Evolutionary conservation across 371 early-diverging fungal genomes (phyloP).

Genomic region (Mucor plumbeus): DNA sequence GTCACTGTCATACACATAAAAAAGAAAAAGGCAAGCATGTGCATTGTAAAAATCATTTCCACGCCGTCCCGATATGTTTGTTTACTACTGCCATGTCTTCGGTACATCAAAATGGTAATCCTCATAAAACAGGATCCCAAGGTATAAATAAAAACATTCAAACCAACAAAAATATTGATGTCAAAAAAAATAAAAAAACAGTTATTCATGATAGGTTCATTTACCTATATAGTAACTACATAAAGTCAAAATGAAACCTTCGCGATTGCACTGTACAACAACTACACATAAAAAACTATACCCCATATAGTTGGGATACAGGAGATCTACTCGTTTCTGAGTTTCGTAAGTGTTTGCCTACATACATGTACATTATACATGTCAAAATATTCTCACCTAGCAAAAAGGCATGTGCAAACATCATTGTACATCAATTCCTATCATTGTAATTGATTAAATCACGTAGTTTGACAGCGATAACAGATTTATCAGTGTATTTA

Average conservation of each 20-base stretch:
- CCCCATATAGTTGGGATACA: background rate
- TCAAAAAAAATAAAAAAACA: background rate
- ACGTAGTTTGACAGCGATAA: too few relatives aligned
- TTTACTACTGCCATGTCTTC: too few relatives aligned
- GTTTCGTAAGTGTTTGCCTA: background rate
- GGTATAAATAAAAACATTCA: background rate
- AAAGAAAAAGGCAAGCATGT: background rate
- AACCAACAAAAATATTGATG: constrained; percentile 1
- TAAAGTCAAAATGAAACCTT: background rate
- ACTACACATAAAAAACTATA: background rate
- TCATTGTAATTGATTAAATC: too few relatives aligned
- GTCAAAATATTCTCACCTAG: too few relatives aligned
- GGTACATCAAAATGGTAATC: too few relatives aligned
- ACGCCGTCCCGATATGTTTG: too few relatives aligned
- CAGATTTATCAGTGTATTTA: too few relatives aligned
- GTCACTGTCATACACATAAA: background rate
- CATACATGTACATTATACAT: too few relatives aligned
- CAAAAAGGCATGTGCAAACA: too few relatives aligned
- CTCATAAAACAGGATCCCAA: too few relatives aligned
- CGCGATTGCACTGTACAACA: background rate
- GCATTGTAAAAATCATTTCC: background rate
- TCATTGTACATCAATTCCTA: too few relatives aligned
- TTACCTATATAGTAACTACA: background rate
- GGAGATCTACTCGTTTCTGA: constrained; percentile 5
- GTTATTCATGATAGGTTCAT: background rate